Conservation (phyloP, 2,329 filamentous ascomycete species). For the Allantophomopsis lycopodina region DNA sequence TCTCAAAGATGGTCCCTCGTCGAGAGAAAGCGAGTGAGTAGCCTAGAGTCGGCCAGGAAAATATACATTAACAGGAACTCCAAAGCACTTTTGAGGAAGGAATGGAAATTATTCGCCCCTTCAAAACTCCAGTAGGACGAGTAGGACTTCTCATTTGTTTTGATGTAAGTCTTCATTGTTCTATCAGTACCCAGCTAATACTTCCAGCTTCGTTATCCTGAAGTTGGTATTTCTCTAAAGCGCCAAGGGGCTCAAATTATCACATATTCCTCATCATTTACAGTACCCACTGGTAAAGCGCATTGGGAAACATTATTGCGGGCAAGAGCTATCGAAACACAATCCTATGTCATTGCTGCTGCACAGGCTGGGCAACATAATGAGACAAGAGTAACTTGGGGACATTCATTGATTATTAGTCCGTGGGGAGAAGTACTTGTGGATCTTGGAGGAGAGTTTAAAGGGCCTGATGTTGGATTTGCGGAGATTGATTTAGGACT, state of each 20-base stretch:
- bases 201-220: background rate
- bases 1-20: slow-evolving; percentile 20
- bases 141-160: slow-evolving; percentile 82
- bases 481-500: slow-evolving; percentile 39
- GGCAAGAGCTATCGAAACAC: slow-evolving; percentile 79
- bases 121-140: slow-evolving; percentile 58
- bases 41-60: background rate
- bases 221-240: slow-evolving; percentile 16
- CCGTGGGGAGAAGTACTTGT: slow-evolving; percentile 73
- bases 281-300: slow-evolving; percentile 66
- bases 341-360: slow-evolving; percentile 76
- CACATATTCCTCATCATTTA: slow-evolving; percentile 84
- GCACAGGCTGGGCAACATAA: slow-evolving; percentile 69
- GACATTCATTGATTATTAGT: slow-evolving; percentile 72
- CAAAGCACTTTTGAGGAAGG: slow-evolving; percentile 52
- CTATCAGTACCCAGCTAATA: background rate
- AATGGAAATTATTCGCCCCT: slow-evolving; percentile 47
- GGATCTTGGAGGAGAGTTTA: slow-evolving; percentile 37
- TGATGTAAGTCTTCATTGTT: slow-evolving; percentile 38
- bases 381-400: slow-evolving; percentile 67
- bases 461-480: slow-evolving; percentile 29
- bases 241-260: slow-evolving; percentile 59
- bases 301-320: slow-evolving; percentile 77
- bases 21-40: slow-evolving; percentile 53
- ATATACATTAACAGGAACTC: slow-evolving; percentile 31